These are phyloP conservation scores for Rhodosporidiobolus sp. DNA, from an alignment of 768 basidiomycete species.

Conservation along the genomic window DNA sequence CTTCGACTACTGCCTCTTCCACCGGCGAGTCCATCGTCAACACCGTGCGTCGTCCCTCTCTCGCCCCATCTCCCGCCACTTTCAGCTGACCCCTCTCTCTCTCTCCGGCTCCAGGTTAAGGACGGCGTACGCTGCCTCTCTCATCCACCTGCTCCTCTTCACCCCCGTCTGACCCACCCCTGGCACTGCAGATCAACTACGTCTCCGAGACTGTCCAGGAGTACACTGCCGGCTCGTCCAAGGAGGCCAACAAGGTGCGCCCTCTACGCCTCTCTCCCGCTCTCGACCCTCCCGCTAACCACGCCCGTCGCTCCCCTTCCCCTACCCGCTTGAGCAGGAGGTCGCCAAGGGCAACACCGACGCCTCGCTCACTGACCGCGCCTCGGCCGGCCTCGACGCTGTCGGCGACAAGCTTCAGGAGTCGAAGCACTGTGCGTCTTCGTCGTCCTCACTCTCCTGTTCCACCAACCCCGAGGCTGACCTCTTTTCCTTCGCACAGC, in stretches of 20 bases:
- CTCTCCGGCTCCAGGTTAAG: neutral
- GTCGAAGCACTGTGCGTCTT: neutral
- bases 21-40: constrained; percentile 23
- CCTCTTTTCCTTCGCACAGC: neutral
- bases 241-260: constrained; percentile 30
- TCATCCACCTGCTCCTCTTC: no score
- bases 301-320: neutral
- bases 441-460: neutral
- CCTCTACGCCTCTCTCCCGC: no score
- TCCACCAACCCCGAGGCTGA: neutral
- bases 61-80: neutral
- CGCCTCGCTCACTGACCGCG: constrained; percentile 27
- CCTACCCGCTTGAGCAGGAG: constrained; percentile 9
- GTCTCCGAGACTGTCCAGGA: constrained; percentile 34
- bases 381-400: constrained; percentile 33
- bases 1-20: constrained; percentile 20
- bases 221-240: constrained; percentile 16
- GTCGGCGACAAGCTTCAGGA: constrained; percentile 33
- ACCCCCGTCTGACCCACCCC: neutral
- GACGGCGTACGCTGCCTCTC: no score
- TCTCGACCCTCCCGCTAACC: no score
- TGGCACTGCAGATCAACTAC: constrained; percentile 8
- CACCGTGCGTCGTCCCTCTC: constrained; percentile 5
- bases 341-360: constrained; percentile 38
- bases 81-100: no score